Base-by-base conservation (phyloP, 106 monocot genomes). In the Phalaenopsis equestris region DNA sequence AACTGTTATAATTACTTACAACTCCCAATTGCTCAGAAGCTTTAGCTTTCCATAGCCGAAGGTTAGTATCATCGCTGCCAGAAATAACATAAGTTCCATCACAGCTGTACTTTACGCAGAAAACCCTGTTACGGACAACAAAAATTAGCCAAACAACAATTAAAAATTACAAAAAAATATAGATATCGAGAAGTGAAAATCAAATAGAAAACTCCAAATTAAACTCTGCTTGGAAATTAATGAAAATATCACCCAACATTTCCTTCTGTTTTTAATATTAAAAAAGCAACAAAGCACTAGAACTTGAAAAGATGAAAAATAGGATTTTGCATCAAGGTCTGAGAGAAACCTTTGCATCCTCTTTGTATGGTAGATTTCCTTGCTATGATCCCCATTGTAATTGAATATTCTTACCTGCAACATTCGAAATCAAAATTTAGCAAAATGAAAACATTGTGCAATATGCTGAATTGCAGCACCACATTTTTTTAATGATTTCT, bases 41-140 rank as follows among this genome's bases (percentile, higher is more conserved):
- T 81, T 95, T 99, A 41, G 99, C 90, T 85, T 99, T 99, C 95
- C 99, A 99, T 45, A 99, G 77, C 55, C 99, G 91, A 84, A 99
- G 88, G 79, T 99, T 99, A 5, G 93, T 90, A 72, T 99, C 99
- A 87, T 99, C 99, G 86, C 99, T 99, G 17, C 99, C 99, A 80
- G 99, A 99, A 79, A 99, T 88, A 75, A 95, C 74, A 79, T 99
- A 99, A 46, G 91, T 85, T 14, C 84, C 95, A 85, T 99, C 95
- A 47, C 90, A 95, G 76, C 87, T 99, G 84, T 88, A 99, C 68
- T 88, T 93, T 24, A 95, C 95, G 73, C 87, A 91, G 77, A 99
- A 99, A 61, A 99, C 99, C 91, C 99, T 95, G 42, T 67, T 85
- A 12, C 70, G 77, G 67, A 55, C 72, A 43, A 6, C 15, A 76